Base-by-base conservation (phyloP, 176 grass and related monocot species). In the Musa itinerans region DNA sequence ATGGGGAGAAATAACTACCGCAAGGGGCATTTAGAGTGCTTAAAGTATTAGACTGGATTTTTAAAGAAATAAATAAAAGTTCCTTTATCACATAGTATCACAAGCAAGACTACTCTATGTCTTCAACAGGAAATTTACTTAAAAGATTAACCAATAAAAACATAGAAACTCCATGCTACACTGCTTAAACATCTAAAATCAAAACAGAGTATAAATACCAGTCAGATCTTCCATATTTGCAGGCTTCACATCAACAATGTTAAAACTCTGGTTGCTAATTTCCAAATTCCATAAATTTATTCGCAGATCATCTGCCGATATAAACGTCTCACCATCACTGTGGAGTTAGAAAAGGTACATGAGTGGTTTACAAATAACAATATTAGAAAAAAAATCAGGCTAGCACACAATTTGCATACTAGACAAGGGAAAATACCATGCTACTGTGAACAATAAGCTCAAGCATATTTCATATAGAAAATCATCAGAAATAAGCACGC, bases 241-340 rank as follows among this genome's bases (percentile, higher is more conserved):
- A 20, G 68, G 68, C 48, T 70, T 70, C 17, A 70, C 48, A 70
- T 70, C 68, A n/a, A 43, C 68, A 70, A 70, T 70, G 25, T 70
- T 70, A 50, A 70, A 70, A 2, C 68, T 70, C 68, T 70, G 68
- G 25, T 20, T 70, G 19, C 68, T 70, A 70, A 70, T 70, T 50
- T 70, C 68, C 68, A 70, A 70, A 70, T 70, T 70, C 68, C 68
- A 70, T 20, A 70, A n/a, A 70, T 70, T 70, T 70, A 70, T 70
- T 70, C 68, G 68, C 50, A 70, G 68, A 70, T 70, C 68, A 70
- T 70, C 68, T 20, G 68, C 68, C 51, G 68, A 70, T 70, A 70
- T 51, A 70, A 70, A 70, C 21, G 68, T 70, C 48, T 70, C 68
- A 51, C 68, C 68, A 6, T 70, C 68, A 70, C 68, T 70, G 68